These are phyloP conservation scores for Xylogone sp. DNA, from an alignment of 2,329 filamentous ascomycete genomes.

Conservation along the genomic window DNA sequence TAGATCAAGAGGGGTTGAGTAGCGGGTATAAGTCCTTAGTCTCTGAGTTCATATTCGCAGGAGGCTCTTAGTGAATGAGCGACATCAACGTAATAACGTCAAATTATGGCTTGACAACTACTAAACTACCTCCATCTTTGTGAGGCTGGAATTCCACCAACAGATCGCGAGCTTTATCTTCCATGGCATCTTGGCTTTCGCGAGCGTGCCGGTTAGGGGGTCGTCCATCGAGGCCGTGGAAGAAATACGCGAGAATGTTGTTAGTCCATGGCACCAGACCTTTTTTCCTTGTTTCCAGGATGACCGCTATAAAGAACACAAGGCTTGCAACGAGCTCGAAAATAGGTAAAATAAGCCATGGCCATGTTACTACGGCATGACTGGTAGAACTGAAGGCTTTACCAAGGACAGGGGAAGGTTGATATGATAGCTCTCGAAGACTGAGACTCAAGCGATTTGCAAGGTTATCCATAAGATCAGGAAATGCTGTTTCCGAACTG, in stretches of 20 bases:
- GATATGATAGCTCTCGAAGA: background rate
- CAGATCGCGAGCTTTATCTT: background rate
- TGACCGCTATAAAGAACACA: background rate
- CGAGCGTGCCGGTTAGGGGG: background rate
- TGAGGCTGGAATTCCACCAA: background rate
- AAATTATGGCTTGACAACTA: background rate
- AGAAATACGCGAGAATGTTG: conserved; percentile 1
- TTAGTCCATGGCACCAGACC: background rate
- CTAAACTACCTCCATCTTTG: background rate
- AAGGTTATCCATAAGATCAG: background rate
- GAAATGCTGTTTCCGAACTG: background rate
- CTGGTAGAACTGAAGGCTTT: background rate
- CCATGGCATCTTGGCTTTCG: background rate
- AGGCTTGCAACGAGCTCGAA: conserved; percentile 6
- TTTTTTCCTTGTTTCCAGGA: conserved; percentile 1
- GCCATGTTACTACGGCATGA: background rate
- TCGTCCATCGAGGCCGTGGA: conserved; percentile 1
- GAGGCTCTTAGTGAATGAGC: too few species aligned
- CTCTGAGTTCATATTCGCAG: too few species aligned
- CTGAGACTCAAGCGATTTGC: background rate
- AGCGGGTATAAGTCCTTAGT: too few species aligned
- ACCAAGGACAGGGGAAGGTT: background rate
- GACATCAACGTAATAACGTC: too few species aligned
- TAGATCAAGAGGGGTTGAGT: too few species aligned
- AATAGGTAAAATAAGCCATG: background rate